Evolutionary conservation across 192 early-diverging fungal species (phyloP).

Genomic region (Pecoramyces ruminantium): DNA sequence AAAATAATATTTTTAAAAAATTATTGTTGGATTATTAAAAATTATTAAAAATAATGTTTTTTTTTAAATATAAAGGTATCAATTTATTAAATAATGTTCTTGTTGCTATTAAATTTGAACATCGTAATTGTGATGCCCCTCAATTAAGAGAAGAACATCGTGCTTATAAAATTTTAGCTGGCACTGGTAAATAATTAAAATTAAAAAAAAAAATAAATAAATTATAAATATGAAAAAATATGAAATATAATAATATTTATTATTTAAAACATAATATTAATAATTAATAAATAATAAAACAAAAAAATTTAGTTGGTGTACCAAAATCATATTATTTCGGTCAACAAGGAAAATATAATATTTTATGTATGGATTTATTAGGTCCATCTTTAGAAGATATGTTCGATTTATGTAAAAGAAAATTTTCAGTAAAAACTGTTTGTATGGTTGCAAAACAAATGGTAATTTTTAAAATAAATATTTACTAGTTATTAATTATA

Average conservation of each 20-base stretch:
- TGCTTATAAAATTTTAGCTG: conserved; percentile 85
- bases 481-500: not conserved
- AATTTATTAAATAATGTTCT: conserved; percentile 80
- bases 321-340: conserved; percentile 90
- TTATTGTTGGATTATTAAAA: no score
- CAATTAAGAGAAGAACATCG: conserved; percentile 91
- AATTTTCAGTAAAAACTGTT: conserved; percentile 80
- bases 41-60: no score
- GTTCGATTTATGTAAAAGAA: conserved; percentile 85
- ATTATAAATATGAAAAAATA: no score
- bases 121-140: conserved; percentile 92
- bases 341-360: conserved; percentile 87
- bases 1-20: no score
- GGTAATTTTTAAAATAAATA: conserved; percentile 20
- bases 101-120: conserved; percentile 97
- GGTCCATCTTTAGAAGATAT: conserved; percentile 88
- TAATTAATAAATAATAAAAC: no score
- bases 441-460: conserved; percentile 92
- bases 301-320: conserved; percentile 74
- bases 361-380: conserved; percentile 85
- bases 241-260: no score
- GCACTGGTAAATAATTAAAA: no score
- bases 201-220: no score
- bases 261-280: no score
- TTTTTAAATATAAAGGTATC: conserved; percentile 47